Conservation (phyloP, 2,329 filamentous ascomycete species). For the Orbilia quercus region DNA sequence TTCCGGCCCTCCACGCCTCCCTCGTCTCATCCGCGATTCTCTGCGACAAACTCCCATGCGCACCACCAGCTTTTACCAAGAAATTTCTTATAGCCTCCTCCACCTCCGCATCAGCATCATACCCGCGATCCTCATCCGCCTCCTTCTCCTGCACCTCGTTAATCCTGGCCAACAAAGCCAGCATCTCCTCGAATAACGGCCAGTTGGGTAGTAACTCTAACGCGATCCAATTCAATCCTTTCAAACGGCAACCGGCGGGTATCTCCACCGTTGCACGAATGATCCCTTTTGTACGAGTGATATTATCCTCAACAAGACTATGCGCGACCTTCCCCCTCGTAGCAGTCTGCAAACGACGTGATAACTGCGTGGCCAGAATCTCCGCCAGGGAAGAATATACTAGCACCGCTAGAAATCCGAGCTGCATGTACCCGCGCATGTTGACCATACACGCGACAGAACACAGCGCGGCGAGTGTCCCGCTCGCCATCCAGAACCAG, state of each 20-base stretch:
- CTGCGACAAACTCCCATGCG: slow-evolving; percentile 6
- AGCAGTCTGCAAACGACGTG: slow-evolving; percentile 59
- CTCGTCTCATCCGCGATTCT: slow-evolving; percentile 34
- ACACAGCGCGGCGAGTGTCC: slow-evolving; percentile 60
- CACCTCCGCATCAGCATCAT: slow-evolving; percentile 17
- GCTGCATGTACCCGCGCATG: slow-evolving; percentile 61
- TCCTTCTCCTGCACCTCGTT: slow-evolving; percentile 37
- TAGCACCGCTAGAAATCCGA: slow-evolving; percentile 60
- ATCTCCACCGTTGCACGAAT: slow-evolving; percentile 32
- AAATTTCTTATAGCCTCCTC: slow-evolving; percentile 26
- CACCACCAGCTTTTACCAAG: slow-evolving; percentile 11
- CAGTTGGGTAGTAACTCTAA: slow-evolving; percentile 31
- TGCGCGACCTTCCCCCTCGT: slow-evolving; percentile 12
- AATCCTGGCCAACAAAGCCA: slow-evolving; percentile 11
- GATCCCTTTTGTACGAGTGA: slow-evolving; percentile 34
- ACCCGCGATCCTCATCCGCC: slow-evolving; percentile 2
- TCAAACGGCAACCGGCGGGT: slow-evolving; percentile 17
- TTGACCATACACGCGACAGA: slow-evolving; percentile 63
- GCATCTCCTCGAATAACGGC: slow-evolving; percentile 35
- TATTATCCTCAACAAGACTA: slow-evolving; percentile 27
- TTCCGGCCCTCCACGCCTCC: slow-evolving; percentile 13
- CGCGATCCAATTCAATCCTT: slow-evolving; percentile 31
- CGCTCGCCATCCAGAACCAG: slow-evolving; percentile 61
- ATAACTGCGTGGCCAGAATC: slow-evolving; percentile 60
- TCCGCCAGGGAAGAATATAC: slow-evolving; percentile 61